Evolutionary conservation across 805 yeast species (phyloP), one percentile per base, ranked within the genome.

Genomic region (Wickerhamomyces mucosus): DNA sequence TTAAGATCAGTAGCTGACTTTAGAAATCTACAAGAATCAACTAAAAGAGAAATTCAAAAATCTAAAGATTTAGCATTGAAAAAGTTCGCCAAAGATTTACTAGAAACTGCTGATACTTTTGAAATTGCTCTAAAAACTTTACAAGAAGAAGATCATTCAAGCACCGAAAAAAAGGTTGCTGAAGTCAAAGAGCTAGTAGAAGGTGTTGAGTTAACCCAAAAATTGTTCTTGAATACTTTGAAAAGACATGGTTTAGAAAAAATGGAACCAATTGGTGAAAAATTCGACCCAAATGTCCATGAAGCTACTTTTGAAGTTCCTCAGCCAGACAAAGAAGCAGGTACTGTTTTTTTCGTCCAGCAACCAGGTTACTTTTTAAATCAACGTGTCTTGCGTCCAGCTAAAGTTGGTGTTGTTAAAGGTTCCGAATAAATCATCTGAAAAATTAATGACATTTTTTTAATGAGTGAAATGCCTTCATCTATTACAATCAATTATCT

Each of bases 351-450:
- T 61, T 69, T 65, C 42, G 72, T 68, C 37, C 72, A 68, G 51
- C 73, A 62, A 51, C 60, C 60, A 16, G 75, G 75, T 35, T 68
- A 64, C 55, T 61, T 61, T 35, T 61, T 68, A 48, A 68, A 68
- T 53, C 53, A 63, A 32, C 57, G 75, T 45, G 74, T 68, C 24
- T 62, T 68, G 53, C 65, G 75, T 58, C 72, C 75, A 24, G 73
- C 75, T 29, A 68, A 68, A 60, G 75, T 68, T 45, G 75, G 75
- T 45, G 53, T 68, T 46, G 75, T 68, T 34, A 63, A 66, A 56
- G 69, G 58, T 38, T 48, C 42, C 18, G 46, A 47, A 9, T 41
- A 39, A 29, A 19, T 21, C 15, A 16, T 15, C n/a, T n/a, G 13
- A 32, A 3, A 17, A 27, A 18, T n/a, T n/a, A n/a, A n/a, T n/a